Evolutionary conservation across 2,329 filamentous ascomycete genomes (phyloP).

Genomic region (Fusarium sp.): DNA sequence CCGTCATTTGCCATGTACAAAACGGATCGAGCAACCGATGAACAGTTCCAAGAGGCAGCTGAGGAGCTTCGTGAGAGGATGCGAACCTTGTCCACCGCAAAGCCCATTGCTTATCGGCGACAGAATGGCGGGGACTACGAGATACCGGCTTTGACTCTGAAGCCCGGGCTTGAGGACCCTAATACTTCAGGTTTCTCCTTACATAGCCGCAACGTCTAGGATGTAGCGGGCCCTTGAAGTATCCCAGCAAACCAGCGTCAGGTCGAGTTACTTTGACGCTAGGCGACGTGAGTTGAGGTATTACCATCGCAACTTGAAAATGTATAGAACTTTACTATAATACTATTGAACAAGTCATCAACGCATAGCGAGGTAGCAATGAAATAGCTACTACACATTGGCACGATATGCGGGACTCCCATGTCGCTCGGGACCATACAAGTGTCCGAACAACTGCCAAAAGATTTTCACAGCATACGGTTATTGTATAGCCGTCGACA

Average conservation of each 20-base stretch:
- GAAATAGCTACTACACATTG: neutral
- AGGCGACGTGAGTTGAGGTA: neutral
- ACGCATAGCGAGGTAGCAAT: neutral
- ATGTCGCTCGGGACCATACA: too few species aligned
- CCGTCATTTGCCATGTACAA: constrained; percentile 19
- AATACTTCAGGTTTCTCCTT: constrained; percentile 5
- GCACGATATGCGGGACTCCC: neutral
- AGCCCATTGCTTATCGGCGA: constrained; percentile 10
- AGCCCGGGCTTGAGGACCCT: constrained; percentile 1
- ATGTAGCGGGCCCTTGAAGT: neutral
- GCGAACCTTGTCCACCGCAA: neutral
- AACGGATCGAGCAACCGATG: neutral
- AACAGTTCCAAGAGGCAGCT: neutral
- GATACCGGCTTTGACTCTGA: constrained; percentile 13
- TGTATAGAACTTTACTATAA: neutral
- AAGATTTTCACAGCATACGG: too few species aligned
- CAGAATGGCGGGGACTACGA: constrained; percentile 30
- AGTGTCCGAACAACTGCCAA: too few species aligned
- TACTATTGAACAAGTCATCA: neutral
- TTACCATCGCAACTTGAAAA: neutral
- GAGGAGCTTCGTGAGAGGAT: constrained; percentile 11
- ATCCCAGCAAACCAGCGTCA: neutral
- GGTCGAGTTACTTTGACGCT: neutral
- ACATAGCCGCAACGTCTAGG: neutral
- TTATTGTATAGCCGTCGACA: too few species aligned